Conservation (phyloP, 2,329 filamentous ascomycete genomes). For the Exophiala sideris region DNA sequence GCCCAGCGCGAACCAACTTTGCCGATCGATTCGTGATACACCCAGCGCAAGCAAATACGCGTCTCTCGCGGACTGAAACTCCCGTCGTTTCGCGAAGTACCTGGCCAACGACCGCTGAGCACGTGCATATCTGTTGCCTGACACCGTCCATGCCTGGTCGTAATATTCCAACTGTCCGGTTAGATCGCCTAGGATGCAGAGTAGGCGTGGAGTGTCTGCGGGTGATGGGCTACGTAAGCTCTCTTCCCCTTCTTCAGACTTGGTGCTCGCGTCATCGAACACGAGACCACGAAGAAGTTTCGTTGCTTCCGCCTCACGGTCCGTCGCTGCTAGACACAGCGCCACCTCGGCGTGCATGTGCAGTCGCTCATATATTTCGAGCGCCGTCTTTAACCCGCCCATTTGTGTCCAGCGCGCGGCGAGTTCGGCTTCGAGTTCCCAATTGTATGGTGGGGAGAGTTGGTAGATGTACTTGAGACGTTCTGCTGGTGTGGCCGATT, state of each 20-base stretch:
- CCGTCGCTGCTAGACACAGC: conserved; percentile 75
- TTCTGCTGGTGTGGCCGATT: conserved; percentile 73
- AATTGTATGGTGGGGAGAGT: conserved; percentile 77
- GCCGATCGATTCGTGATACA: conserved; percentile 75
- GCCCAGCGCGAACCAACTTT: conserved; percentile 85
- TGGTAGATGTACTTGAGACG: conserved; percentile 81
- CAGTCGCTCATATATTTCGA: conserved; percentile 93
- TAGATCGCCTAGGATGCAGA: conserved; percentile 91
- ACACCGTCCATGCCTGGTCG: conserved; percentile 83
- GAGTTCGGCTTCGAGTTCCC: conserved; percentile 91
- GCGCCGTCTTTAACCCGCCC: conserved; percentile 80
- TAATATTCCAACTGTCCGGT: conserved; percentile 73
- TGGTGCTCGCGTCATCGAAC: conserved; percentile 59
- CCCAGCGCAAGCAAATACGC: conserved; percentile 75
- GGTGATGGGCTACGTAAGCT: conserved; percentile 65
- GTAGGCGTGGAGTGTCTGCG: conserved; percentile 78
- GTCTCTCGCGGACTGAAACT: conserved; percentile 66
- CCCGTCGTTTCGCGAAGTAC: conserved; percentile 64
- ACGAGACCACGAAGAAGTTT: conserved; percentile 74
- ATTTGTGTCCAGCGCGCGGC: conserved; percentile 88
- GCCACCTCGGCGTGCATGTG: conserved; percentile 94
- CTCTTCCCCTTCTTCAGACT: conserved; percentile 46
- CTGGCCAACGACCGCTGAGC: conserved; percentile 86
- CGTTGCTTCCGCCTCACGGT: conserved; percentile 79
- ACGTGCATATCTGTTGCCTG: conserved; percentile 73